Percentiles rank a stretch among this genome's conserved stretches.
Conservation (phyloP, 768 basidiomycete genomes). For the Boletus speciosus region DNA sequence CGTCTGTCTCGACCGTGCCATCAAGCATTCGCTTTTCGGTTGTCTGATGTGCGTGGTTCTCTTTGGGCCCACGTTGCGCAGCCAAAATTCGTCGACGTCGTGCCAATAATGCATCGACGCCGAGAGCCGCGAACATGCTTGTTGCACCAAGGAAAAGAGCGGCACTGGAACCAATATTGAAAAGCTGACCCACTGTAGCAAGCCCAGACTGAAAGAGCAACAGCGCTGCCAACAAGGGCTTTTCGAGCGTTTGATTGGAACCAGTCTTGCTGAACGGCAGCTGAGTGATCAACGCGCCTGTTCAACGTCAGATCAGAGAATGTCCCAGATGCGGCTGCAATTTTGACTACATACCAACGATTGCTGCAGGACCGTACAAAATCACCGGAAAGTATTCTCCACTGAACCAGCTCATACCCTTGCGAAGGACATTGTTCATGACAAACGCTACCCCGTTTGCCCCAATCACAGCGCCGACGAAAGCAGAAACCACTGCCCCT, state of each 20-base stretch:
- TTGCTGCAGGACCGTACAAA: constrained; percentile 72
- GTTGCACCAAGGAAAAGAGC: constrained; percentile 62
- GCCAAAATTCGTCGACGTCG: constrained; percentile 17
- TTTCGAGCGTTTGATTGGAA: constrained; percentile 46
- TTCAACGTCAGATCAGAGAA: not conserved
- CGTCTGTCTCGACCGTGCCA: constrained; percentile 23
- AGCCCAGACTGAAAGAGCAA: constrained; percentile 56
- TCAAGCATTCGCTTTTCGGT: not conserved
- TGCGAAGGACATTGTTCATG: constrained; percentile 59
- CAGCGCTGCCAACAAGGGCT: constrained; percentile 54
- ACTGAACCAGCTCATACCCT: constrained; percentile 84
- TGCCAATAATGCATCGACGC: constrained; percentile 46
- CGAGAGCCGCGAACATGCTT: constrained; percentile 55
- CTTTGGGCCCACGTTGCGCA: not conserved
- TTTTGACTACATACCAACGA: constrained; percentile 53
- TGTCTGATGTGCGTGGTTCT: not conserved
- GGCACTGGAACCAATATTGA: constrained; percentile 73
- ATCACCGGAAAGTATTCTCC: constrained; percentile 60
- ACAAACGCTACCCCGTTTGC: constrained; percentile 72
- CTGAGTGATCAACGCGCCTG: constrained; percentile 66
- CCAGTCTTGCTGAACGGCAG: constrained; percentile 40
- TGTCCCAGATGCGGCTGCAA: not conserved
- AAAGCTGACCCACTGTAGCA: constrained; percentile 58
- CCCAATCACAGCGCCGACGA: constrained; percentile 54
- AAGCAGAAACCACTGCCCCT: constrained; percentile 47